Evolutionary conservation across 768 basidiomycete genomes (phyloP).

Genomic region (Rhodotorula babjevae): DNA sequence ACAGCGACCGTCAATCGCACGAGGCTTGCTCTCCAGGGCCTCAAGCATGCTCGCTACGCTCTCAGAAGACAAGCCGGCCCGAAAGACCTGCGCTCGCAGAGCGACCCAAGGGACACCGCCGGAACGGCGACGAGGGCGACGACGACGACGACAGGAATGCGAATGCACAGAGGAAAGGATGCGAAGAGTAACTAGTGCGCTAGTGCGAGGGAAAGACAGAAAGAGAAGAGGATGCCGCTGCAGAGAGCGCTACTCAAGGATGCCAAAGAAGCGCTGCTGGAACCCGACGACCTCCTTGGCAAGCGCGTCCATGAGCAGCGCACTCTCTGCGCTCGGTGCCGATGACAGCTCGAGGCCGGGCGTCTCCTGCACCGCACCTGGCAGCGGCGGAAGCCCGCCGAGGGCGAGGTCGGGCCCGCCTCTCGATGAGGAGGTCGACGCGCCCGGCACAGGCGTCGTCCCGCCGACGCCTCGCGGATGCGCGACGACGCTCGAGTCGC

Average conservation of each 20-base stretch:
- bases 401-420: not conserved
- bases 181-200: not conserved
- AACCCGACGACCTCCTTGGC: conserved; percentile 3
- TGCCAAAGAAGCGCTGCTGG: conserved; percentile 8
- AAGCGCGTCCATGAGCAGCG: conserved; percentile 1
- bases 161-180: too few species aligned
- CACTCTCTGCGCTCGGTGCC: not conserved
- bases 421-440: not conserved
- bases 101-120: too few species aligned
- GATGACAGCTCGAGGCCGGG: not conserved
- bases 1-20: too few species aligned
- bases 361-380: not conserved
- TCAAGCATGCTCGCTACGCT: too few species aligned
- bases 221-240: not conserved
- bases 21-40: too few species aligned
- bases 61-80: too few species aligned
- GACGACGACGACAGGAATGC: too few species aligned
- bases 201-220: not conserved
- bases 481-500: not conserved
- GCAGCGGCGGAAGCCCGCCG: not conserved
- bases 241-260: not conserved
- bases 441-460: not conserved
- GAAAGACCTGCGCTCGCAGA: too few species aligned
- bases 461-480: not conserved
- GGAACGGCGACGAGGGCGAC: too few species aligned